Conservation (phyloP, 2,329 filamentous ascomycete species). For the Colletotrichum chrysophilum region DNA sequence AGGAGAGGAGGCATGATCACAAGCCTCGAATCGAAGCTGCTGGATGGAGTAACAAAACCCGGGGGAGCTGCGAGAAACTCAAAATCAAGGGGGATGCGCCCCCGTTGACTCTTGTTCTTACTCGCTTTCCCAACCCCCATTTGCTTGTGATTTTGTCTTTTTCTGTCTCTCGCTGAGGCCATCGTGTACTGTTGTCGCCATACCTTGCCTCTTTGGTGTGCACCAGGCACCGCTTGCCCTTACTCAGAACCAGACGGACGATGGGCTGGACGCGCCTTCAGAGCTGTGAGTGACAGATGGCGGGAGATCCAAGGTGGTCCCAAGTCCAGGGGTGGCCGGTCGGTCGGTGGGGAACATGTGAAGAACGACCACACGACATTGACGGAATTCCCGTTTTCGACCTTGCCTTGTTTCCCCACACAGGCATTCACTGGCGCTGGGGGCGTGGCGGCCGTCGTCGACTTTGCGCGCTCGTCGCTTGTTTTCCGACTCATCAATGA, state of each 20-base stretch:
- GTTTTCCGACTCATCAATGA: background rate
- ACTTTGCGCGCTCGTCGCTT: background rate
- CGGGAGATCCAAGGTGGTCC: background rate
- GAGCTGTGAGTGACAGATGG: background rate
- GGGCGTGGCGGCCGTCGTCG: background rate
- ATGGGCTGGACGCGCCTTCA: background rate
- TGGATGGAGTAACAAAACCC: background rate
- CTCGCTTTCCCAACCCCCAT: background rate
- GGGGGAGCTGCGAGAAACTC: conserved; percentile 1
- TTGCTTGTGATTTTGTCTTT: conserved; percentile 10
- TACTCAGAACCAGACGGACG: background rate
- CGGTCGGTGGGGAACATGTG: conserved; percentile 15
- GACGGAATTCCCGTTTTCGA: conserved; percentile 10
- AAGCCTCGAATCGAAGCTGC: background rate
- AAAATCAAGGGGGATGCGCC: background rate
- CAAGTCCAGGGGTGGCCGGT: background rate
- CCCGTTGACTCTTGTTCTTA: background rate
- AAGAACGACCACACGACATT: conserved; percentile 3
- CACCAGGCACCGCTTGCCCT: background rate
- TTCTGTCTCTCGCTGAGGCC: background rate
- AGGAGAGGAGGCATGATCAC: background rate
- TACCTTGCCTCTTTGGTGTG: background rate
- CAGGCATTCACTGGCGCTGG: background rate
- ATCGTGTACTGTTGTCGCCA: background rate
- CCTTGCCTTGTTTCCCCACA: background rate